Evolutionary conservation across 805 yeast genomes (phyloP), one percentile per base, ranked within the genome.

Genomic region (Schizosaccharomyces cryophilus): DNA sequence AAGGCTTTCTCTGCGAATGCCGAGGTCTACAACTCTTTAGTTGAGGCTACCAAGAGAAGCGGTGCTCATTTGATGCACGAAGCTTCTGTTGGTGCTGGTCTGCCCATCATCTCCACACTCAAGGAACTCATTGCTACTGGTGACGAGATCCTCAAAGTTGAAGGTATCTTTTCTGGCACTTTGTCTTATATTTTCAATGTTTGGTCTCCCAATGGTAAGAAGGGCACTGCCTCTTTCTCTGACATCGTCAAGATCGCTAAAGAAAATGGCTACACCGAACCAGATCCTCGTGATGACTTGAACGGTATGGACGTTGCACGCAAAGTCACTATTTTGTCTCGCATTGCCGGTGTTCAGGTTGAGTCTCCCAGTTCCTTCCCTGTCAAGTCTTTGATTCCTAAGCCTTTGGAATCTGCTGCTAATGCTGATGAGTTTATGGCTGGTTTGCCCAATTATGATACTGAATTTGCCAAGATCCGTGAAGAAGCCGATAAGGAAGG

Each of bases 261-360:
- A 74, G 73, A 82, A 61, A 77, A 87, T 65, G 99, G 99, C 60
- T 93, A 87, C 79, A 90, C 96, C 54, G 98, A 93, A 74, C 99
- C 99, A 60, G 99, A 93, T 72, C 98, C 99, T 73, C 84, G 99
- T 74, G 99, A 93, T 72, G 99, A 93, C 71, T 80, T 93, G 73
- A 93, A 90, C 72, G 99, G 99, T 61, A 78, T 93, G 71, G 99
- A 93, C 70, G 96, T 93, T 64, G 99, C 99, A 55, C 84, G 99
- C 79, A 93, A 93, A 73, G 96, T 93, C 38, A 88, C 98, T 30
- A 93, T 93, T 65, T 79, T 93, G 64, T 95, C 96, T 58, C 85
- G 99, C 77, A 79, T 93, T 61, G 78, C 96, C 17, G 98, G 98
- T 2, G 78, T 85, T 61, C 75, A 80, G 63, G 86, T 93, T 47